Percentiles rank a stretch among this genome's conserved stretches.
Conservation (phyloP, 768 basidiomycete genomes). For the Lanmaoa pseudosensibilis region DNA sequence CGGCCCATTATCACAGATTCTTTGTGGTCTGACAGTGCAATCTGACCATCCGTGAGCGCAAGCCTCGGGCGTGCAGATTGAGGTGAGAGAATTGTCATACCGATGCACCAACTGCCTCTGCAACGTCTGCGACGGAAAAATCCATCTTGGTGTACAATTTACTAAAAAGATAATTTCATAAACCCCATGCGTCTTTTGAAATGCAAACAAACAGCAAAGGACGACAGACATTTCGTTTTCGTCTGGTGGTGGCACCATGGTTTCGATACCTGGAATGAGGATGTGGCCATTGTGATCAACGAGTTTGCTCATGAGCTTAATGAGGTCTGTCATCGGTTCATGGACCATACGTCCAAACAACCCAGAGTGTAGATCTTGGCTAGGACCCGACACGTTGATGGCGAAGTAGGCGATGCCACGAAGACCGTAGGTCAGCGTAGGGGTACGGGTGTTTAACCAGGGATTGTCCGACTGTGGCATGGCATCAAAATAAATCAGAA, state of each 20-base stretch:
- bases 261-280: constrained; percentile 84
- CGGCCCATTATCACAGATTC: constrained; percentile 84
- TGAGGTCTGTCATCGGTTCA: constrained; percentile 93
- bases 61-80: neutral
- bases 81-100: neutral
- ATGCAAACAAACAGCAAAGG: neutral
- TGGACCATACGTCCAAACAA: constrained; percentile 80
- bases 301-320: constrained; percentile 80
- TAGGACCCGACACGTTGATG: constrained; percentile 78
- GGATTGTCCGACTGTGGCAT: constrained; percentile 80
- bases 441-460: constrained; percentile 84
- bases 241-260: constrained; percentile 73
- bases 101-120: constrained; percentile 69
- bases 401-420: constrained; percentile 89
- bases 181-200: neutral
- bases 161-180: constrained; percentile 33
- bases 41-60: constrained; percentile 23
- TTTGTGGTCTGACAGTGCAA: constrained; percentile 77
- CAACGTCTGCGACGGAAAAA: constrained; percentile 70
- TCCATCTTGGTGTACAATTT: constrained; percentile 73
- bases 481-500: neutral
- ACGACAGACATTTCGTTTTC: constrained; percentile 63
- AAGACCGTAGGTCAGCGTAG: constrained; percentile 82
- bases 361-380: constrained; percentile 87
- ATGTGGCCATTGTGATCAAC: constrained; percentile 80